Base-by-base conservation (phyloP, 2,329 filamentous ascomycete species). In the Westerdykella sp. region DNA sequence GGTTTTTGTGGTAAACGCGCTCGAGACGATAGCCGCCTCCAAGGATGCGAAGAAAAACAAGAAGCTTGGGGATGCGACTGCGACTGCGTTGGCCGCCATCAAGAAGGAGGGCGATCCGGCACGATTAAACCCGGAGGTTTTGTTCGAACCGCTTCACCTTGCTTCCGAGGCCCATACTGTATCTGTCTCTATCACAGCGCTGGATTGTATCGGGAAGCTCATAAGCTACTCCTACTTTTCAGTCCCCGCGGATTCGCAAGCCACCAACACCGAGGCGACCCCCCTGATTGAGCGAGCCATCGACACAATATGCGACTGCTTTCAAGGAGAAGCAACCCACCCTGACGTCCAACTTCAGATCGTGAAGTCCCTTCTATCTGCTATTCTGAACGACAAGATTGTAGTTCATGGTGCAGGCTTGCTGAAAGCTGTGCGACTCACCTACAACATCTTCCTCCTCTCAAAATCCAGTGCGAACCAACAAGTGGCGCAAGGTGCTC, bases 211-310 rank as follows among this genome's bases (percentile, higher is more conserved):
- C 59, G 93, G 94, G 59, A 98, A 98, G 73, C 82, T 98, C 50
- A 97, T 97, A 65, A 96, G 91, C 59, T 98, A 95, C 68, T 95
- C 93, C 14, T 97, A 97, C 74, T 97, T 98, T 68, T 91, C 91
- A 39, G 80, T 87, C 39, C 79, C 83, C 30, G 60, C 68, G 31
- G 69, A 73, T 50, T 68, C 55, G 43, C 67, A 62, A 18, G 55
- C 62, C 51, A 36, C 9, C 43, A 53, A 50, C 45, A 47, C 50
- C 44, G 60, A 66, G 32, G 55, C 73, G 34, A 75, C 85, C 4
- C 90, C 91, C 13, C 75, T 98, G 53, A 98, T 98, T 62, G 94
- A 98, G 70, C 81, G 91, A 52, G 93, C 94, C 46, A 98, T 98
- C 60, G 94, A 98, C 69, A 95, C 93, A 30, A 98, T 98, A 74